Base-by-base conservation (phyloP, 768 basidiomycete species). In the Lenzites betulinus region DNA sequence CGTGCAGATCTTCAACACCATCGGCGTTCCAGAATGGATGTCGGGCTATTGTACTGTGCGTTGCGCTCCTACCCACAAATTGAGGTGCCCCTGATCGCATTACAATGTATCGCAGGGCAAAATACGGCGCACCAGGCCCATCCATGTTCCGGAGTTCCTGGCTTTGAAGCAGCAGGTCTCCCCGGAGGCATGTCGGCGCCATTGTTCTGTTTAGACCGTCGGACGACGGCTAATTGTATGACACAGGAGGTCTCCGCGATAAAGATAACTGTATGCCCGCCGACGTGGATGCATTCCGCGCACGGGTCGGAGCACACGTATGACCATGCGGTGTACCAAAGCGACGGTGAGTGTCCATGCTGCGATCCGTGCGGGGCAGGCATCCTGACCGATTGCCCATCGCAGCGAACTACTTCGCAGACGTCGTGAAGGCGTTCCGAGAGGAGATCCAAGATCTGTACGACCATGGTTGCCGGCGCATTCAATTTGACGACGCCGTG, bases 221-320 rank as follows among this genome's bases (percentile, higher is more conserved):
- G n/a, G 9, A 18, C 16, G n/a, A 4, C 5, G 4, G 16, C 6
- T 25, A 16, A 33, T 30, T 20, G 59, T 23, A 33, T 28, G 44
- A 22, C 15, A 22, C 52, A 86, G 83, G 86, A 88, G 62, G 81
- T 88, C 51, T 79, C 80, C 65, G 76, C 78, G 62, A 79, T 91
- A 71, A 92, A 92, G 70, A 60, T 90, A 47, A 90, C 86, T 9
- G 75, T 89, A 65, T 86, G 83, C 59, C 82, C 86, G 0, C 89
- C 88, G 4, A 83, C 83, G 15, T 88, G 87, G 86, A 84, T 83
- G 69, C 86, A 88, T 68, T 79, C 87, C n/a, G 82, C 82, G 22
- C 86, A 87, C 66, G 87, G 88, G 51, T 54, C 68, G 1, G 79
- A 79, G 4, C 78, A 83, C 60, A 82, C 83, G 2, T 86, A 85